Evolutionary conservation across 106 monocot genomes (phyloP), one percentile per base, ranked within the genome.

Genomic region (Chionographis japonica): DNA sequence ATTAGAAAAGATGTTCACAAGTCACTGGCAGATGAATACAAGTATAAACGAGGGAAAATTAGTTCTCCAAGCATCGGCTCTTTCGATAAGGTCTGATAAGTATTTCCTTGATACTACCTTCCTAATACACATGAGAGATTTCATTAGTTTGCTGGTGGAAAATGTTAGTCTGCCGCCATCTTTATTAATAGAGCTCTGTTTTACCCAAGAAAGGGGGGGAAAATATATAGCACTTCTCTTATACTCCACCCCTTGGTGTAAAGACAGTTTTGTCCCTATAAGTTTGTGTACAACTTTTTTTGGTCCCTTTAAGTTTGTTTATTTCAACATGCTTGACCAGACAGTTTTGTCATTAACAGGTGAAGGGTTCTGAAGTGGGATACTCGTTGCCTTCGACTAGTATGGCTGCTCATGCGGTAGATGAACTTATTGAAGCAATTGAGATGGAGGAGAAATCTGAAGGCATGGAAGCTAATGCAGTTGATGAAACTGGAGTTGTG

Each of bases 331-430:
- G 27, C 27, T 27, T 27, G 27, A 27, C 27, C 27, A 27, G 27
- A 27, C 27, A 27, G 27, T 27, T 27, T 10, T 37, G 17, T 37
- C 53, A 55, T 56, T 50, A 43, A 16, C 84, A 92, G 88, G 59
- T 53, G 12, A 85, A 81, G 74, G 61, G 56, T 49, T 82, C 75
- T 68, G 85, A 85, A 3, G 58, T 17, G 0, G 63, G 67, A 6
- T 67, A 70, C 42, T 14, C 39, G 14, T 27, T 85, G 49, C 88
- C 92, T 56, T 67, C 70, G 46, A 92, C 85, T 63, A 78, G 88
- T 57, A 80, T 92, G 72, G 88, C 85, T 75, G 88, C 83, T 66
- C 75, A 92, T 68, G 88, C 75, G 17, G 70, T 80, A 46, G 92
- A 92, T 80, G 92, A 92, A 38, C 66, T 80, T 10, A 70, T 72